Evolutionary conservation across 176 grass and related monocot genomes (phyloP), one percentile per base, ranked within the genome.

Genomic region (Aegilops umbellulata): DNA sequence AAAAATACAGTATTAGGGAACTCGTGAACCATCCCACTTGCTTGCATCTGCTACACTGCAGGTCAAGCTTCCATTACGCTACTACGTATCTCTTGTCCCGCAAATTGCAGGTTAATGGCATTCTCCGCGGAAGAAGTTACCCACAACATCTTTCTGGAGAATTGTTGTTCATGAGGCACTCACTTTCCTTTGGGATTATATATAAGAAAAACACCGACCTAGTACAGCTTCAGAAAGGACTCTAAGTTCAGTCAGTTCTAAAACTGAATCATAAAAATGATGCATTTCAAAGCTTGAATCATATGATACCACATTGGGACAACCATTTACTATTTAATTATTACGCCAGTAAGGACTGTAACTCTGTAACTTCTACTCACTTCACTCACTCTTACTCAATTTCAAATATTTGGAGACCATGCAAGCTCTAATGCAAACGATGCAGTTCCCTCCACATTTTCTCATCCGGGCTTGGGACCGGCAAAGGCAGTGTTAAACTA

Each of bases 401-500:
- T 76, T 9, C 30, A 53, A 31, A 76, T 55, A 76, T 76, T 26
- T 31, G 16, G 16, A 51, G 42, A 53, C 16, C 25, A 51, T 29
- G 72, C 26, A 11, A 29, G 8, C 41, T 15, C 72, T 2, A 27
- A 32, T 34, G n/a, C 2, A 39, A 32, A 25, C 8, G 12, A 42
- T 51, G 85, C 70, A 77, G 82, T 78, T 85, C 90, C 86, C 90
- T 88, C 90, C 90, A 88, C 90, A 77, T 91, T 91, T 91, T 91
- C 14, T 23, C 86, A 91, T 91, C 86, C 90, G 86, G 86, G 90
- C 90, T 91, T 91, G 90, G 86, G 86, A 91, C 86, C 86, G 86
- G 82, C 90, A 88, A 78, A 39, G 90, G 86, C 90, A 91, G 90
- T 91, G 86, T 91, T 91, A 88, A 88, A 91, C 86, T 38, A 53